Base-by-base conservation (phyloP, 352 stramenopile genomes). In the Phytophthora europaea region DNA sequence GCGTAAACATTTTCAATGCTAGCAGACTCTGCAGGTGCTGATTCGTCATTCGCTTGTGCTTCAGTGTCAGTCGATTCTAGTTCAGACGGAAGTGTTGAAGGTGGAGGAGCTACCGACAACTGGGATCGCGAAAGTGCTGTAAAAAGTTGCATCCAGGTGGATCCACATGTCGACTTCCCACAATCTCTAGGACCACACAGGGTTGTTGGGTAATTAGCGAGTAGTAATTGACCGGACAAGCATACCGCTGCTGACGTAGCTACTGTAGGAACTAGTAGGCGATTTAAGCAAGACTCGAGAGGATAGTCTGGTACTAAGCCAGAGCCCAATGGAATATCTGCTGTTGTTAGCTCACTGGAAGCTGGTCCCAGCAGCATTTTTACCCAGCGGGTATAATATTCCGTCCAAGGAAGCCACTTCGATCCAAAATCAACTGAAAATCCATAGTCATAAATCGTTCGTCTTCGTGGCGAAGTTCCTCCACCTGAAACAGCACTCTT, bases 321-420 rank as follows among this genome's bases (percentile, higher is more conserved):
- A 15, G 26, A 48, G 13, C 31, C 20, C 26, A 10, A 15, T 28
- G 20, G 33, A 34, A 12, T 31, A 34, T 53, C 28, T 22, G 26
- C 18, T 6, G 34, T 34, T 13, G 1, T 34, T 50, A 20, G 13
- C 15, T 26, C 54, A 65, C 20, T 36, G 2, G 59, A 20, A 52
- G 16, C 50, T 28, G 56, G 58, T 40, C 67, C 81, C 6, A 63
- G n/a, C 26, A 79, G 33, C 6, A 66, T 63, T 43, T 83, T 68
- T 15, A 87, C 52, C 84, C 81, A 92, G 5, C 75, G 36, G 2
- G 83, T 82, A 63, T 91, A 94, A 22, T 85, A 88, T 20, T 95
- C 86, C 2, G 73, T 59, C 88, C 88, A 95, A 3, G 54, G 79
- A 51, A 93, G 70, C 88, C 87, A 94, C 65, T 93, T 95, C 12